Conservation (phyloP, 805 yeast species). For the Tetrapisispora iriomotensis region DNA sequence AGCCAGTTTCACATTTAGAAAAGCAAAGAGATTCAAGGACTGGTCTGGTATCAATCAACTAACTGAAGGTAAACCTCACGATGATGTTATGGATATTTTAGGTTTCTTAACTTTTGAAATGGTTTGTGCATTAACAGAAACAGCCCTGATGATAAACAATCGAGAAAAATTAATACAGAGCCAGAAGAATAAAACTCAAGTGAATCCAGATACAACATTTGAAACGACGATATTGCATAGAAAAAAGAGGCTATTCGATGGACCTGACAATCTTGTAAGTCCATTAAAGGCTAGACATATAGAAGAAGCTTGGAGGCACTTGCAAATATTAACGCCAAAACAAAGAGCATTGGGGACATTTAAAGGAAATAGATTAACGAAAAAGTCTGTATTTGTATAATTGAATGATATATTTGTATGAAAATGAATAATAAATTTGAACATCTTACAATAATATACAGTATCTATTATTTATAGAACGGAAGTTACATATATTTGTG, state of each 20-base stretch:
- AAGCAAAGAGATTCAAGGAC: slow-evolving; percentile 87
- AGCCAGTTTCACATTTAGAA: slow-evolving; percentile 91
- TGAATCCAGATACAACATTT: slow-evolving; percentile 27
- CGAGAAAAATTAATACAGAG: slow-evolving; percentile 46
- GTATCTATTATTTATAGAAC: background rate
- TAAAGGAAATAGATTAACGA: slow-evolving; percentile 38
- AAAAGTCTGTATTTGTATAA: slow-evolving; percentile 19
- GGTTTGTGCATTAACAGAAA: slow-evolving; percentile 89
- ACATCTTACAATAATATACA: background rate
- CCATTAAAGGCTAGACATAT: slow-evolving; percentile 76
- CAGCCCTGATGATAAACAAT: slow-evolving; percentile 71
- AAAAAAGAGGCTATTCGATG: slow-evolving; percentile 63
- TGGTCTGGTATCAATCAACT: slow-evolving; percentile 86
- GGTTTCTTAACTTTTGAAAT: slow-evolving; percentile 95
- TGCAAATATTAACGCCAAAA: slow-evolving; percentile 49
- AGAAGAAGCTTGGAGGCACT: slow-evolving; percentile 78
- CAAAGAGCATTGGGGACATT: slow-evolving; percentile 61
- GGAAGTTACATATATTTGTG: no score
- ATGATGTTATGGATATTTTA: slow-evolving; percentile 90
- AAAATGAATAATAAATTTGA: background rate
- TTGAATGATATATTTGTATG: background rate
- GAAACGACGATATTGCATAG: slow-evolving; percentile 37
- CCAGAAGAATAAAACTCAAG: slow-evolving; percentile 29
- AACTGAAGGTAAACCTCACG: slow-evolving; percentile 86
- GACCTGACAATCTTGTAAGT: slow-evolving; percentile 72